A percentile compares a stretch with the other conserved stretches of the same genome.
These are phyloP conservation scores for Stachybotrys chartarum DNA, from an alignment of 2,329 filamentous ascomycete genomes.

Conservation along the genomic window DNA sequence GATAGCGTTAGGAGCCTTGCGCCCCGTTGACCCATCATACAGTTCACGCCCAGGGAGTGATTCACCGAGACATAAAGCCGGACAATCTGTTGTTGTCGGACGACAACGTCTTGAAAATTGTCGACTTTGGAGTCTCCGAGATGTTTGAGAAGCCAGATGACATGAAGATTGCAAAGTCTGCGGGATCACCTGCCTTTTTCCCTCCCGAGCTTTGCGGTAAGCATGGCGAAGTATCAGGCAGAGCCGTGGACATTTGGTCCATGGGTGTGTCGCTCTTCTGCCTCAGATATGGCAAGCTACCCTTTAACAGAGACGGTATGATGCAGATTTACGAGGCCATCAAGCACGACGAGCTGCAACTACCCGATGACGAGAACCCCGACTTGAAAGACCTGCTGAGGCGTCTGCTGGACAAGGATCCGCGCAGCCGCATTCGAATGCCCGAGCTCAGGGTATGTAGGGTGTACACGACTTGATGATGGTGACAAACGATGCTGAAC, in stretches of 20 bases:
- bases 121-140: constrained; percentile 98
- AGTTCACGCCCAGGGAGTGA: constrained; percentile 91
- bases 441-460: constrained; percentile 65
- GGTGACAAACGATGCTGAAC: not conserved
- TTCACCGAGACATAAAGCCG: constrained; percentile 96
- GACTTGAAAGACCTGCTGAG: constrained; percentile 69
- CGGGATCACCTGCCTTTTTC: constrained; percentile 89
- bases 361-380: constrained; percentile 57
- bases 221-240: constrained; percentile 82
- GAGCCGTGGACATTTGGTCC: constrained; percentile 93
- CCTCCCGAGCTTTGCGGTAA: constrained; percentile 86
- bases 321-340: constrained; percentile 89
- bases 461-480: not conserved
- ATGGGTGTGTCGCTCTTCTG: constrained; percentile 97
- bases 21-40: constrained; percentile 3
- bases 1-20: not conserved
- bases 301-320: constrained; percentile 73
- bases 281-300: constrained; percentile 78
- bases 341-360: constrained; percentile 56
- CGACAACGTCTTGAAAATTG: constrained; percentile 92
- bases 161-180: constrained; percentile 90
- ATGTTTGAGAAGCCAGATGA: constrained; percentile 84
- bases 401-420: constrained; percentile 76
- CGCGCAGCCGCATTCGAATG: constrained; percentile 77
- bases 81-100: constrained; percentile 88